phyloP scores from a whole-genome alignment of 148 eudicot genomes.

The Rheum nobile region DNA sequence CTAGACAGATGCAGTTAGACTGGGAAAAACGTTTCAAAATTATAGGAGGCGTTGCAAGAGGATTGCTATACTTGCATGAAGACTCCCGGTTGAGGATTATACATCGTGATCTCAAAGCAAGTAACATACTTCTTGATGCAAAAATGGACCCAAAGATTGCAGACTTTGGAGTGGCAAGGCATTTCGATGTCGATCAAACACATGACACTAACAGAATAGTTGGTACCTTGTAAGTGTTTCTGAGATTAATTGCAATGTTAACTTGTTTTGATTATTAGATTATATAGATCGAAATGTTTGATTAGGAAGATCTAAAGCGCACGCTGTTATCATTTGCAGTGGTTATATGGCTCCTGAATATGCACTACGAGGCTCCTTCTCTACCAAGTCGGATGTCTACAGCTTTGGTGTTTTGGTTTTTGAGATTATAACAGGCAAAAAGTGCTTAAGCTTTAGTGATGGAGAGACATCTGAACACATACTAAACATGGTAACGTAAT shows the following conservation, averaged over 20 bases:
- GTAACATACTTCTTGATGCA: slow-evolving; percentile 19
- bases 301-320: neutral
- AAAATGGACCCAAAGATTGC: slow-evolving; percentile 22
- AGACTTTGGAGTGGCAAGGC: slow-evolving; percentile 26
- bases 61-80: slow-evolving; percentile 18
- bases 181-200: slow-evolving; percentile 15
- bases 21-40: slow-evolving; percentile 20
- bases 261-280: too few species aligned
- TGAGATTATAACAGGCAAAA: too few species aligned
- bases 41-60: slow-evolving; percentile 18
- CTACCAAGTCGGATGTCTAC: neutral
- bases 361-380: neutral
- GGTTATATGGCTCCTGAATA: neutral
- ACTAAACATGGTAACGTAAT: neutral
- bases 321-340: neutral
- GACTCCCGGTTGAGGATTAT: slow-evolving; percentile 10
- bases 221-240: slow-evolving; percentile 24
- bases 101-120: slow-evolving; percentile 18
- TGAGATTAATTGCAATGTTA: too few species aligned
- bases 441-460: neutral
- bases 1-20: neutral
- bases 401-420: neutral
- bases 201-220: slow-evolving; percentile 16
- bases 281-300: too few species aligned
- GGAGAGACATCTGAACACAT: neutral